Percentiles rank a stretch among this genome's conserved stretches.
These are phyloP conservation scores for Fusarium hostae DNA, from an alignment of 2,329 filamentous ascomycete species.

Conservation along the genomic window DNA sequence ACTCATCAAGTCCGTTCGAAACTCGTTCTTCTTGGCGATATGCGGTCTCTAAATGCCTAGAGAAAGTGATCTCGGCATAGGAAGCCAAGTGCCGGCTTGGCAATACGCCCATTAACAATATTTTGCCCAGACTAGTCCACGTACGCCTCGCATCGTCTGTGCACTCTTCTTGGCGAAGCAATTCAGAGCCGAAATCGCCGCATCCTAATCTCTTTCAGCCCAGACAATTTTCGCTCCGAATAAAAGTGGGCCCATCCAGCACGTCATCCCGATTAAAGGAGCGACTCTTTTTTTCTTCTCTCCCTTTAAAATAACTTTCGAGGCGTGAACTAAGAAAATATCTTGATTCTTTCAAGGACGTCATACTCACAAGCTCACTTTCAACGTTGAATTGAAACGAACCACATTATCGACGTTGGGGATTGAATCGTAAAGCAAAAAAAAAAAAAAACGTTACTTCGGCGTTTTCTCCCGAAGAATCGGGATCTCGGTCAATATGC, in stretches of 20 bases:
- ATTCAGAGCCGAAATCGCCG: slow-evolving; percentile 22
- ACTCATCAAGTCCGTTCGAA: rapidly evolving
- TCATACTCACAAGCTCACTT: background rate
- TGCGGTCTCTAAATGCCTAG: background rate
- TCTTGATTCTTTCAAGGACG: background rate
- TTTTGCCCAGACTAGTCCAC: background rate
- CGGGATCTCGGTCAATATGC: slow-evolving; percentile 10
- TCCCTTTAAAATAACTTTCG: slow-evolving; percentile 3
- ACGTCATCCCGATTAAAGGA: slow-evolving; percentile 29
- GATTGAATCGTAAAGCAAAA: background rate
- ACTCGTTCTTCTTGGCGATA: rapidly evolving
- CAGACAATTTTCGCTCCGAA: background rate
- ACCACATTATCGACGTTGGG: background rate
- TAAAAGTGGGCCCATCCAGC: slow-evolving; percentile 11
- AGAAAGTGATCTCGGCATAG: slow-evolving; percentile 9
- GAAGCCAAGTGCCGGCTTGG: slow-evolving; percentile 16
- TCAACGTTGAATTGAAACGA: background rate
- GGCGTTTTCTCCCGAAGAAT: background rate
- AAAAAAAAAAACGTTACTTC: background rate
- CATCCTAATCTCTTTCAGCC: background rate
- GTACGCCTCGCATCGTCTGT: slow-evolving; percentile 14
- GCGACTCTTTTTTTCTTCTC: slow-evolving; percentile 1
- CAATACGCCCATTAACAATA: background rate
- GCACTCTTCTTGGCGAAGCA: slow-evolving; percentile 17
- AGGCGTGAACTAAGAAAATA: background rate